Evolutionary conservation across 1,139 yeast species (phyloP).

Genomic region (Torulaspora globosa): DNA sequence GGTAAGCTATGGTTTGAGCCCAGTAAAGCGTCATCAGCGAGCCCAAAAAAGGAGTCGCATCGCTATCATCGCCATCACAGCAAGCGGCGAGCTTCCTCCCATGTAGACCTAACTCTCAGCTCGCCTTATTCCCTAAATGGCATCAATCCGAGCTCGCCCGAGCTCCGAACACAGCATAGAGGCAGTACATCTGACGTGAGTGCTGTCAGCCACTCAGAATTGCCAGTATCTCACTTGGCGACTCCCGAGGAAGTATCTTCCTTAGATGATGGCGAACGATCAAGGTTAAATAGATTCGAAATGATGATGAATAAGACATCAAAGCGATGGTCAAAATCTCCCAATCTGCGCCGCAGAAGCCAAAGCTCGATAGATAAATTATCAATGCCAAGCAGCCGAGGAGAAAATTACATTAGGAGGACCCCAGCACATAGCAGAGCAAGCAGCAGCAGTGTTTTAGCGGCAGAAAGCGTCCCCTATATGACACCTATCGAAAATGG

Average conservation of each 20-base stretch:
- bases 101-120: conserved; percentile 3
- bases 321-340: conserved; percentile 25
- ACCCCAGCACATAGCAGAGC: conserved; percentile 12
- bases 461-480: conserved; percentile 2
- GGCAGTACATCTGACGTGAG: conserved; percentile 6
- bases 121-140: conserved; percentile 7
- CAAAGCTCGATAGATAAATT: conserved; percentile 14
- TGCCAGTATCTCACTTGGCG: conserved; percentile 5
- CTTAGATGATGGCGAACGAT: conserved; percentile 14
- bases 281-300: conserved; percentile 21
- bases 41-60: conserved; percentile 7
- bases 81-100: conserved; percentile 9
- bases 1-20: conserved; percentile 60
- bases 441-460: conserved; percentile 9
- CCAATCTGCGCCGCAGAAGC: conserved; percentile 14
- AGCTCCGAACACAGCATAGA: conserved; percentile 3
- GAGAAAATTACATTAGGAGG: conserved; percentile 2
- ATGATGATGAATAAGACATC: conserved; percentile 24
- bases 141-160: conserved; percentile 10
- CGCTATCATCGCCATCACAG: conserved; percentile 12
- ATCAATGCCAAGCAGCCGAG: conserved; percentile 6
- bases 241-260: conserved; percentile 9
- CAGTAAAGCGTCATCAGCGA: conserved; percentile 6
- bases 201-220: conserved; percentile 4
- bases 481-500: conserved; percentile 9